These are phyloP conservation scores for Nakaseomyces sp. DNA, from an alignment of 1,139 yeast genomes.

Conservation along the genomic window DNA sequence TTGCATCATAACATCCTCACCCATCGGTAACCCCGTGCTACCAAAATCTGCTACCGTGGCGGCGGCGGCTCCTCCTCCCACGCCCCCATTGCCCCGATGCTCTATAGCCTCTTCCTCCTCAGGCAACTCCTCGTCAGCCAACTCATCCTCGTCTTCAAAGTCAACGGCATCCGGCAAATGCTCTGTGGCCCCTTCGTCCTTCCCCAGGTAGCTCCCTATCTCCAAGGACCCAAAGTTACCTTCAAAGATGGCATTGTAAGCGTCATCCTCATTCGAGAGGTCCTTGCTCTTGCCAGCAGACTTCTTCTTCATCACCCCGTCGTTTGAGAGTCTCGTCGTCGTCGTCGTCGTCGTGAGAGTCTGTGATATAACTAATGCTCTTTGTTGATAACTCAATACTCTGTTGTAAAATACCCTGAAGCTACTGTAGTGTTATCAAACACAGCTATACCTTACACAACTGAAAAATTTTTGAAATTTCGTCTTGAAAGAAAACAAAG, in stretches of 20 bases:
- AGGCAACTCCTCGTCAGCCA: slow-evolving; percentile 72
- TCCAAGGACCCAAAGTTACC: slow-evolving; percentile 34
- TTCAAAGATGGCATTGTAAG: slow-evolving; percentile 32
- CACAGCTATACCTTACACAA: too few relatives aligned
- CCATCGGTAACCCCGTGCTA: slow-evolving; percentile 10
- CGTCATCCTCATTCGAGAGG: slow-evolving; percentile 33
- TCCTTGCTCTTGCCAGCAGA: slow-evolving; percentile 11
- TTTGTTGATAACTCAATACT: too few relatives aligned
- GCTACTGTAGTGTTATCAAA: too few relatives aligned
- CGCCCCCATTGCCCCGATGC: too few relatives aligned
- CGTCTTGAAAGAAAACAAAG: too few relatives aligned
- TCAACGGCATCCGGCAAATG: slow-evolving; percentile 95
- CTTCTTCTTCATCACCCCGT: slow-evolving; percentile 6
- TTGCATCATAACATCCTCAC: slow-evolving; percentile 15
- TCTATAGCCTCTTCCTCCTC: slow-evolving; percentile 40
- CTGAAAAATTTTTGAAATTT: too few relatives aligned
- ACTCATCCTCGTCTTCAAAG: slow-evolving; percentile 88
- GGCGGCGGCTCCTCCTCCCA: too few relatives aligned
- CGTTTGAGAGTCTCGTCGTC: too few relatives aligned
- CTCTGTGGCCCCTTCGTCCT: slow-evolving; percentile 31
- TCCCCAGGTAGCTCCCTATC: slow-evolving; percentile 26
- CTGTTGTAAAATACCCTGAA: too few relatives aligned
- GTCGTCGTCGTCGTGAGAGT: too few relatives aligned
- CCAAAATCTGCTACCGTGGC: too few relatives aligned
- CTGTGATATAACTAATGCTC: too few relatives aligned